phyloP scores from a whole-genome alignment of 495 filamentous ascomycete species.

The Xylaria scruposa region DNA sequence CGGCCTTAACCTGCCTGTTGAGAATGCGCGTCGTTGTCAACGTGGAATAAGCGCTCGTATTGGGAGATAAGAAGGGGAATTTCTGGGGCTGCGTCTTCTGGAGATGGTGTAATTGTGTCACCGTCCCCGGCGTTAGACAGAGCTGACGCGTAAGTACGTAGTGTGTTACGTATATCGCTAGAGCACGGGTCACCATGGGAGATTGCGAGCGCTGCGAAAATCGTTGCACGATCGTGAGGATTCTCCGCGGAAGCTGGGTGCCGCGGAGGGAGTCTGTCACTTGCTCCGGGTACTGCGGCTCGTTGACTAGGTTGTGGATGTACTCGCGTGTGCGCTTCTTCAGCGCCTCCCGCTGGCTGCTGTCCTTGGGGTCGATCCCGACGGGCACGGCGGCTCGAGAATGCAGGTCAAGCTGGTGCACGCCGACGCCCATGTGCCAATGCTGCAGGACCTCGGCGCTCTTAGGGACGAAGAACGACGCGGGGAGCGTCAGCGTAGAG shows the following conservation, averaged over 20 bases:
- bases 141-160: slow-evolving; percentile 58
- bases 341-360: slow-evolving; percentile 47
- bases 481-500: slow-evolving; percentile 47
- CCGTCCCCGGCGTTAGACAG: slow-evolving; percentile 50
- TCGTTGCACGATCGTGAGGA: slow-evolving; percentile 51
- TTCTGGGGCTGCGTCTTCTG: slow-evolving; percentile 17
- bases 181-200: slow-evolving; percentile 51
- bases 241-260: slow-evolving; percentile 48
- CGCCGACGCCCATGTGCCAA: slow-evolving; percentile 45
- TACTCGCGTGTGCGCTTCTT: slow-evolving; percentile 49
- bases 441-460: slow-evolving; percentile 54
- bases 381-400: slow-evolving; percentile 49
- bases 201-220: slow-evolving; percentile 43
- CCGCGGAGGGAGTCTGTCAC: slow-evolving; percentile 50
- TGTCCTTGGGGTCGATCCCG: slow-evolving; percentile 47
- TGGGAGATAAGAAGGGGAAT: neutral
- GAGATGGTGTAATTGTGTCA: slow-evolving; percentile 43
- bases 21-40: slow-evolving; percentile 53
- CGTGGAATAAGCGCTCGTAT: neutral
- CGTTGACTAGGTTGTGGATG: slow-evolving; percentile 49
- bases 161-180: slow-evolving; percentile 58
- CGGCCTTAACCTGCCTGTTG: slow-evolving; percentile 59
- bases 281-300: slow-evolving; percentile 50
- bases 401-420: slow-evolving; percentile 45
- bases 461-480: slow-evolving; percentile 55